Base-by-base conservation (phyloP, 306 rosid species). In the Canavalia ensiformis region DNA sequence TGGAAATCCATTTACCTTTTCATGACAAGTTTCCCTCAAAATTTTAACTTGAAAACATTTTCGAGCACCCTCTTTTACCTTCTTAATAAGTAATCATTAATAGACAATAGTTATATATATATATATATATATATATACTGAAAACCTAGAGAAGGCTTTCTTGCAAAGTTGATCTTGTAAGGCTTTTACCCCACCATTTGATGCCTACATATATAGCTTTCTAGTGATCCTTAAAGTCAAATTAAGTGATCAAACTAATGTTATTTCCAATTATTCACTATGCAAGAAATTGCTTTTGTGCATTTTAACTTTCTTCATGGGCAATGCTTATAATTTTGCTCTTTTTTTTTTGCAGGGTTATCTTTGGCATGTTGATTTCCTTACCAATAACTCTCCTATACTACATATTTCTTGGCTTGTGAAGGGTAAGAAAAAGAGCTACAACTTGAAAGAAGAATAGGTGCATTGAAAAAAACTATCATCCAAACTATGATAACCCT, bases 341-440 rank as follows among this genome's bases (percentile, higher is more conserved):
- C 6, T 8, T 47, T 47, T 7, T 68, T 44, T 56, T 59, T 42
- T 71, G 74, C 91, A 91, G 95, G 92, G 95, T 91, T n/a, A 91
- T 91, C 79, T 91, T 91, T 76, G 95, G 95, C 51, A 89, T 91
- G 95, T 7, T 91, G 13, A 79, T 91, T 41, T 91, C 95, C 44
- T 81, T 91, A 63, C 95, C 92, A 3, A 82, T 91, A 71, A 91
- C 92, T 8, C 95, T 89, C 63, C 49, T 89, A 37, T 91, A 89
- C 52, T 91, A 89, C 89, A 81, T 87, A 72, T 64, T 83, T 75
- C 85, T 89, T 44, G 92, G 95, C 28, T 80, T 91, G 1, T 89
- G 79, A 91, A 68, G 69, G 58, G 47, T 8, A 52, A 13, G 31
- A 13, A 49, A 29, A 66, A 3, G 57, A 66, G 25, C 30, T 46